A percentile compares a stretch with the other conserved stretches of the same genome.
phyloP scores from a whole-genome alignment of 2,329 filamentous ascomycete genomes.

The Aspergillus sp. region DNA sequence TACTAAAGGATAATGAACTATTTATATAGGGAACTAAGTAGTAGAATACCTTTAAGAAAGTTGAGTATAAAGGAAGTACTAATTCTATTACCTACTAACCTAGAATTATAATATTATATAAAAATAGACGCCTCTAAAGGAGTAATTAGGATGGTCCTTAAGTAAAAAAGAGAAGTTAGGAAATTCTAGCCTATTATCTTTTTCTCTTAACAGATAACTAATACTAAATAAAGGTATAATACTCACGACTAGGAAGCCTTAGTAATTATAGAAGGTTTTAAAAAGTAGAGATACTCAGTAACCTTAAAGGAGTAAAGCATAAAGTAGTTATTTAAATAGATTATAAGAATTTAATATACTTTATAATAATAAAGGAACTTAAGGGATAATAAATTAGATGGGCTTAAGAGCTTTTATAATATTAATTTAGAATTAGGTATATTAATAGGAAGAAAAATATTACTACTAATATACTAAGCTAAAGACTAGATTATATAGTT shows the following conservation, averaged over 20 bases:
- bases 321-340: slow-evolving; percentile 6
- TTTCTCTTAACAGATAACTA: not conserved
- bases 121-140: not conserved
- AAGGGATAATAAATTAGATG: not conserved
- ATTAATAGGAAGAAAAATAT: slow-evolving; percentile 11
- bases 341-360: slow-evolving; percentile 5
- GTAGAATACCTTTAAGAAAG: not conserved
- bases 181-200: not conserved
- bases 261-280: slow-evolving; percentile 8
- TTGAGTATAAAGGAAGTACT: not conserved
- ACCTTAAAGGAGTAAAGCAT: not conserved
- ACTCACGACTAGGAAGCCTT: slow-evolving; percentile 1
- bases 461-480: not conserved
- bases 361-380: not conserved
- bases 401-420: not conserved
- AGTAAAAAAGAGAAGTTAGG: not conserved
- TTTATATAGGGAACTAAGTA: not conserved
- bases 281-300: slow-evolving; percentile 5
- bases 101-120: not conserved
- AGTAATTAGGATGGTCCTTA: slow-evolving; percentile 2
- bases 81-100: not conserved
- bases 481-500: slow-evolving; percentile 1
- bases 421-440: slow-evolving; percentile 6
- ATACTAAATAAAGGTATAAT: slow-evolving; percentile 9
- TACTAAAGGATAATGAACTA: slow-evolving; percentile 1